These are phyloP conservation scores for sunflower (Helianthus annuus) DNA, from an alignment of 129 eudicot genomes.

Conservation along the genomic window HanXRQr2.0-SUNRISE NC_035447.2:6112693-6113192, in stretches of 20 bases:
- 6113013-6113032: conserved; percentile 21
- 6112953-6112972: conserved; percentile 32
- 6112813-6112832: conserved; percentile 68
- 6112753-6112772: conserved; percentile 92
- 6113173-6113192: no score
- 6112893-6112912: not conserved
- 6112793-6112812: conserved; percentile 33
- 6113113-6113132: no score
- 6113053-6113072: not conserved
- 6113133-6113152: no score
- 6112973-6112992: conserved; percentile 5
- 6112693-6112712: conserved; percentile 91
- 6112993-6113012: conserved; percentile 14
- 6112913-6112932: not conserved
- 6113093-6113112: no score
- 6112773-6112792: conserved; percentile 54
- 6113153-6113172: no score
- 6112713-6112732: conserved; percentile 85
- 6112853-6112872: conserved; percentile 6
- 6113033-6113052: not conserved
- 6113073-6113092: no score
- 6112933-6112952: conserved; percentile 36
- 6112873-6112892: not conserved
- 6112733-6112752: conserved; percentile 51
- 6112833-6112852: conserved; percentile 23